Percentiles rank a stretch among this genome's conserved stretches.
phyloP scores from a whole-genome alignment of 2,329 filamentous ascomycete species.

The Colletotrichum musicola region DNA sequence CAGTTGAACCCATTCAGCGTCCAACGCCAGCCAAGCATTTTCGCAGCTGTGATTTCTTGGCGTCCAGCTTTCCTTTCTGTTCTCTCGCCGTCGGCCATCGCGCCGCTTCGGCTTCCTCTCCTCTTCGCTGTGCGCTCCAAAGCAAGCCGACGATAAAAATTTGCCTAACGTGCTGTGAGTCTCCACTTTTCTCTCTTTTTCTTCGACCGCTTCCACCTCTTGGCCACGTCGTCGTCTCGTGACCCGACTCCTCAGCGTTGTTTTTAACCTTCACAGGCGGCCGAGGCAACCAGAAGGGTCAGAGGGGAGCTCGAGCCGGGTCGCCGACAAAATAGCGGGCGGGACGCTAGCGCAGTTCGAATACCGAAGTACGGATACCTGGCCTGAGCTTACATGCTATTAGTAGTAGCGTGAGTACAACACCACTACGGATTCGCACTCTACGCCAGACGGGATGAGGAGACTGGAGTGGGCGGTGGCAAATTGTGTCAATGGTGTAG shows the following conservation, averaged over 20 bases:
- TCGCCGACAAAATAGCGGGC: background rate
- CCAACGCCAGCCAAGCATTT: constrained; percentile 22
- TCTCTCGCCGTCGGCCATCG: constrained; percentile 15
- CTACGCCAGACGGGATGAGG: too few relatives aligned
- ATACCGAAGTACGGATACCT: background rate
- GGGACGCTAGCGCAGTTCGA: too few relatives aligned
- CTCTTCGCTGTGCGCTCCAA: background rate
- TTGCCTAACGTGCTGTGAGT: constrained; percentile 3
- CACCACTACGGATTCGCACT: too few relatives aligned
- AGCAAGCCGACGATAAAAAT: background rate
- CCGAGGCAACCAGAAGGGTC: background rate
- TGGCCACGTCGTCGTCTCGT: background rate
- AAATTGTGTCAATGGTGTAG: constrained; percentile 7
- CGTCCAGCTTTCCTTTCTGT: background rate
- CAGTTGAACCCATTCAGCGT: constrained; percentile 21
- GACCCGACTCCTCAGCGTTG: background rate
- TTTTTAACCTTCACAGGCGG: background rate
- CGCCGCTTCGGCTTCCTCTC: constrained; percentile 20
- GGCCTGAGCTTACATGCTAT: background rate
- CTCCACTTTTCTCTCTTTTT: constrained; percentile 23
- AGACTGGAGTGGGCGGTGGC: constrained; percentile 10
- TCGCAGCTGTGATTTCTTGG: constrained; percentile 24
- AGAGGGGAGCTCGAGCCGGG: constrained; percentile 4
- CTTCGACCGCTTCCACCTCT: background rate
- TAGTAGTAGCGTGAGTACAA: background rate